A percentile compares a stretch with the other conserved stretches of the same genome.
Conservation (phyloP, 768 basidiomycete species). For the Collybiopsis luxurians region DNA sequence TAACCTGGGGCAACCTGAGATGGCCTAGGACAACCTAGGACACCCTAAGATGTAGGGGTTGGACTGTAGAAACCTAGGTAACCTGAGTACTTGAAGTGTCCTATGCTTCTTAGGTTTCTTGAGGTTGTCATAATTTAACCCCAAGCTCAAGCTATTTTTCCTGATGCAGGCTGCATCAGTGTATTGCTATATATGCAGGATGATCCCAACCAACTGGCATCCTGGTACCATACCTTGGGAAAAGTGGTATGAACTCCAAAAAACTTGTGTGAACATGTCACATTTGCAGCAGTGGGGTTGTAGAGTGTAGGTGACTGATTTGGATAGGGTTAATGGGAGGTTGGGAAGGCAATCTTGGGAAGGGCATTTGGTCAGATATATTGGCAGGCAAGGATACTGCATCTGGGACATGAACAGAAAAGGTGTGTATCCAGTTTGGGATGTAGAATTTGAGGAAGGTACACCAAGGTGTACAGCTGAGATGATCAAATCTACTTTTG, state of each 20-base stretch:
- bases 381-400: conserved; percentile 13
- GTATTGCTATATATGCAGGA: not conserved
- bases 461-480: not conserved
- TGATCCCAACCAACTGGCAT: not conserved
- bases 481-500: not conserved
- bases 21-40: too few species aligned
- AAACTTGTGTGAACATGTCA: conserved; percentile 8
- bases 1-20: too few species aligned
- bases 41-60: too few species aligned
- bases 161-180: not conserved
- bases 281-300: conserved; percentile 14
- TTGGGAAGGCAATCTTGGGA: conserved; percentile 13
- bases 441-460: conserved; percentile 13
- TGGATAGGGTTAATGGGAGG: conserved; percentile 10
- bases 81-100: too few species aligned
- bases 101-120: too few species aligned
- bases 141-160: too few species aligned
- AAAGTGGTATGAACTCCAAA: not conserved
- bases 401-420: conserved; percentile 1
- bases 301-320: conserved; percentile 13
- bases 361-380: conserved; percentile 14
- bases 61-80: too few species aligned
- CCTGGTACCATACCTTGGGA: not conserved
- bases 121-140: too few species aligned
- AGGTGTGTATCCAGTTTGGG: conserved; percentile 9